Evolutionary conservation across 1,284 basidiomycete genomes (phyloP).

Genomic region (Austroboletus novae-zelandiae): DNA sequence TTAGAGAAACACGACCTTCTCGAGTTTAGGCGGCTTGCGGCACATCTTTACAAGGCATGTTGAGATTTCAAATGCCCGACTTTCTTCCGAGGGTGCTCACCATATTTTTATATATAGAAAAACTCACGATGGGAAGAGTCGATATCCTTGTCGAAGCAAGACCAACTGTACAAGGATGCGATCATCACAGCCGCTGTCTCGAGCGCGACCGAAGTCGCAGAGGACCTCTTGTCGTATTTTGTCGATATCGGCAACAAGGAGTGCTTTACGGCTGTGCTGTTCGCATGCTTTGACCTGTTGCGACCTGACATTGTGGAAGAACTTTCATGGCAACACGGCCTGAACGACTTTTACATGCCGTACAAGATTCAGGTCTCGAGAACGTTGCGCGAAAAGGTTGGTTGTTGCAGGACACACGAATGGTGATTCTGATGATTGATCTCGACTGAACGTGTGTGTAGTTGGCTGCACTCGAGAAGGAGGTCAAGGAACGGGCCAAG

Average conservation of each 20-base stretch:
- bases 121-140: constrained; percentile 94
- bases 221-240: constrained; percentile 92
- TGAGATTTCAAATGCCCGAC: constrained; percentile 4
- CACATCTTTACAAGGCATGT: constrained; percentile 88
- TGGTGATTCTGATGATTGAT: constrained; percentile 9
- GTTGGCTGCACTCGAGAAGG: constrained; percentile 76
- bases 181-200: constrained; percentile 93
- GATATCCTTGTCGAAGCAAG: constrained; percentile 90
- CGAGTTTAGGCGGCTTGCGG: constrained; percentile 93
- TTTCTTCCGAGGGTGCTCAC: no score
- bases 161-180: constrained; percentile 95
- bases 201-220: constrained; percentile 78
- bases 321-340: constrained; percentile 90
- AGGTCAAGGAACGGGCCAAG: constrained; percentile 77
- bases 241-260: constrained; percentile 99
- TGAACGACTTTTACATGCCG: constrained; percentile 96
- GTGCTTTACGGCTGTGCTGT: constrained; percentile 90
- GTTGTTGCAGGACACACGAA: constrained; percentile 13
- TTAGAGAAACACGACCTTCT: constrained; percentile 91
- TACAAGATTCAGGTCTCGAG: constrained; percentile 88
- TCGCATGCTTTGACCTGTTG: constrained; percentile 90
- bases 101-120: constrained; percentile 54
- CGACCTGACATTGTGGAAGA: constrained; percentile 92
- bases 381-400: constrained; percentile 65
- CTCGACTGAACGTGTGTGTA: constrained; percentile 25